These are phyloP conservation scores for Globisporangium cylindrosporum DNA, from an alignment of 352 stramenopile genomes.

Conservation along the genomic window DNA sequence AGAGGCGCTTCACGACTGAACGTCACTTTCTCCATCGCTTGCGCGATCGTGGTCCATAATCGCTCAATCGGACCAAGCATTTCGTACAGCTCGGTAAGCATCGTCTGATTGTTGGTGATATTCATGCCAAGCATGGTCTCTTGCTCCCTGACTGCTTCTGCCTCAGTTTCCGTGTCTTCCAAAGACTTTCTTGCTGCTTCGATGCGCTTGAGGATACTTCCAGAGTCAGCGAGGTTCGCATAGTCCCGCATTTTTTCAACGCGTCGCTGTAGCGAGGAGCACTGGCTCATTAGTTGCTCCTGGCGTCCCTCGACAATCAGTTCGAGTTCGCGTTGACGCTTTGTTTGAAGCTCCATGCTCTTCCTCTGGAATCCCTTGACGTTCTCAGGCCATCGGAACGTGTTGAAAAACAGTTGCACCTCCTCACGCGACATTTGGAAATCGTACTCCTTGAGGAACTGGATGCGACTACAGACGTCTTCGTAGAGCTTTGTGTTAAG, in stretches of 20 bases:
- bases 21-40: conserved; percentile 77
- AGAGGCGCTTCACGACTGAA: conserved; percentile 64
- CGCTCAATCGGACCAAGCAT: conserved; percentile 86
- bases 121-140: conserved; percentile 85
- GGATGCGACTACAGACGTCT: conserved; percentile 70
- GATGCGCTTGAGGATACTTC: conserved; percentile 82
- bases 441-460: conserved; percentile 89
- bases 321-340: conserved; percentile 88
- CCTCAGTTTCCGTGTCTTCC: conserved; percentile 78
- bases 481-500: conserved; percentile 78
- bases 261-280: conserved; percentile 72
- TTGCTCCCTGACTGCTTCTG: conserved; percentile 85
- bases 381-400: conserved; percentile 89
- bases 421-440: conserved; percentile 87
- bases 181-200: conserved; percentile 73
- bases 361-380: conserved; percentile 91
- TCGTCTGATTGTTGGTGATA: conserved; percentile 77
- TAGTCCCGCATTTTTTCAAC: conserved; percentile 92
- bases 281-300: conserved; percentile 82
- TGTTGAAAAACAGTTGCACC: conserved; percentile 89
- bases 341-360: conserved; percentile 89
- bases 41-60: conserved; percentile 80
- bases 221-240: conserved; percentile 73
- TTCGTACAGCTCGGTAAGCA: conserved; percentile 70
- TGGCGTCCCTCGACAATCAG: conserved; percentile 87